These are phyloP conservation scores for Kwoniella sp. DNA, from an alignment of 768 basidiomycete genomes.

Conservation along the genomic window DNA sequence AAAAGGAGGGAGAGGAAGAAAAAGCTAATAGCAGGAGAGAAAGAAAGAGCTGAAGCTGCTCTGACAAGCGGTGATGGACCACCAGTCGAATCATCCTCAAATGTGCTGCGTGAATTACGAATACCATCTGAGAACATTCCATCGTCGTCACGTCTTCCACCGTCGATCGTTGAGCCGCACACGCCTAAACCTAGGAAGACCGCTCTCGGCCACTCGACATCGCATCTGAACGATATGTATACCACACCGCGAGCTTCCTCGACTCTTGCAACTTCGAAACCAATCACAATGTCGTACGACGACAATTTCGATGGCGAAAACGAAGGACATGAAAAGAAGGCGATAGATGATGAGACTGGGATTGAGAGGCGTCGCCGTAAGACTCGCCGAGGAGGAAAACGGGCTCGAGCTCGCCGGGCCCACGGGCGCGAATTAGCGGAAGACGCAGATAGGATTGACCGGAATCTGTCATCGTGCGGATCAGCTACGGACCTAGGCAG, in stretches of 20 bases:
- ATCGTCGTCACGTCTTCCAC: background rate
- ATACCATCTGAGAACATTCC: no score
- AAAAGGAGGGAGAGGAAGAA: constrained; percentile 20
- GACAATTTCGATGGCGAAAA: no score
- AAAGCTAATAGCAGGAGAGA: constrained; percentile 18
- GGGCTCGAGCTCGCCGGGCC: constrained; percentile 13
- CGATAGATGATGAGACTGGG: background rate
- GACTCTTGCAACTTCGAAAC: constrained; percentile 1
- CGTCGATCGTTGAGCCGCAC: background rate
- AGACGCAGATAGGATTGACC: constrained; percentile 1
- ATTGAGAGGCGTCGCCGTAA: background rate
- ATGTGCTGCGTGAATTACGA: no score
- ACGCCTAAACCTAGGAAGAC: constrained; percentile 4
- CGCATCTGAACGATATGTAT: background rate
- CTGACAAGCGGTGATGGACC: background rate
- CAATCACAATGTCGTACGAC: background rate
- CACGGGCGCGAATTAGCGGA: background rate
- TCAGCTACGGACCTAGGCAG: background rate
- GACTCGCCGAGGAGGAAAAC: constrained; percentile 20
- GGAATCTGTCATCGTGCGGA: constrained; percentile 1
- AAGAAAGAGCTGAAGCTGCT: constrained; percentile 10
- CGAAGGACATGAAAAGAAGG: no score
- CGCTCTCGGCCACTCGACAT: background rate
- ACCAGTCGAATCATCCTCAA: background rate
- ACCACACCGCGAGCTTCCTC: constrained; percentile 1